These are phyloP conservation scores for Anethum foeniculum DNA, from an alignment of 140 eudicot genomes.

Conservation along the genomic window DNA sequence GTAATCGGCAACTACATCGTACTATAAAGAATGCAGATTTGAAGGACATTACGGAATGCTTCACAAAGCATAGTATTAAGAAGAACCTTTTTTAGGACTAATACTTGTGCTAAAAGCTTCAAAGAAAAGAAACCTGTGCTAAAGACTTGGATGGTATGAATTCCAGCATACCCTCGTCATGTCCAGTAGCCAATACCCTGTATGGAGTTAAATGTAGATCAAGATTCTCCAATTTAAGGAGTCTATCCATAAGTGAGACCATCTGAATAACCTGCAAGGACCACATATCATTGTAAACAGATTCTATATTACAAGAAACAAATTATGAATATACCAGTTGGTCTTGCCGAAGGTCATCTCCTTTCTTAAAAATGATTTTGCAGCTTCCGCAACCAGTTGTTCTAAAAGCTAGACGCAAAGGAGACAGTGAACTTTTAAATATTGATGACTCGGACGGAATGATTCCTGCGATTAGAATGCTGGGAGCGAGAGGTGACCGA, in stretches of 20 bases:
- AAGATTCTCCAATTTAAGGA: conserved; percentile 91
- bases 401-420: conserved; percentile 80
- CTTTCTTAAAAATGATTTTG: conserved; percentile 89
- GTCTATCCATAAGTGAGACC: conserved; percentile 94
- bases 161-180: conserved; percentile 98
- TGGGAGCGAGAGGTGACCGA: conserved; percentile 90
- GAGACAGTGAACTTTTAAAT: conserved; percentile 80
- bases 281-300: conserved; percentile 6
- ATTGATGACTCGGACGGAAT: conserved; percentile 87
- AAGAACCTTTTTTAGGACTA: background rate
- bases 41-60: background rate
- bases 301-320: background rate
- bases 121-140: conserved; percentile 57
- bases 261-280: conserved; percentile 74
- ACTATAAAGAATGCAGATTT: background rate
- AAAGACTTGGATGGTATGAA: conserved; percentile 91
- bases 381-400: conserved; percentile 74
- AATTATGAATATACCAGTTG: conserved; percentile 54
- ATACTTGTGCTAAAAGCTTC: conserved; percentile 85
- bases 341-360: conserved; percentile 98
- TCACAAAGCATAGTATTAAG: background rate
- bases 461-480: conserved; percentile 86
- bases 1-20: background rate
- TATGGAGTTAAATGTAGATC: conserved; percentile 94
- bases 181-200: conserved; percentile 95